These are phyloP conservation scores for Cutaneotrichosporon mucoides DNA, from an alignment of 1,284 basidiomycete genomes.

Conservation along the genomic window DNA sequence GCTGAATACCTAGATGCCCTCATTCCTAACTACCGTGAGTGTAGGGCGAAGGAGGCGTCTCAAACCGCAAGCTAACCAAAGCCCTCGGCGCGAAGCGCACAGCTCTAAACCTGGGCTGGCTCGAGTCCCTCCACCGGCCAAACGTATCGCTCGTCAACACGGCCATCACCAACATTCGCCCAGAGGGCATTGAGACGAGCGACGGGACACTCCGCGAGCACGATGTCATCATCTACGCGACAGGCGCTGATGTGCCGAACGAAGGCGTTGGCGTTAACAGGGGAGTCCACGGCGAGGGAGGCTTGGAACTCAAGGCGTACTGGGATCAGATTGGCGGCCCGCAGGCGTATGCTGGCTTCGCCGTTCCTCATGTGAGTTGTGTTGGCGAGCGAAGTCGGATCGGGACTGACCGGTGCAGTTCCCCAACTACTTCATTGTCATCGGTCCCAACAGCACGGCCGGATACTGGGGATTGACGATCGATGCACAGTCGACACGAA, in stretches of 20 bases:
- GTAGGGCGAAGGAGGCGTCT: neutral
- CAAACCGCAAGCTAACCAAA: neutral
- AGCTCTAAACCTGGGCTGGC: constrained; percentile 12
- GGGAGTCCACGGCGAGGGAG: constrained; percentile 25
- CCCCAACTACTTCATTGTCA: constrained; percentile 26
- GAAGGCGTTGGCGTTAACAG: constrained; percentile 33
- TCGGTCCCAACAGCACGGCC: constrained; percentile 25
- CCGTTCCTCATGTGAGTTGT: constrained; percentile 20
- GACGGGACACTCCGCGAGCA: constrained; percentile 20
- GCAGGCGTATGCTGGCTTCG: constrained; percentile 27
- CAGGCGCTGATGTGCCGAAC: constrained; percentile 29
- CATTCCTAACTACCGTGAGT: constrained; percentile 10
- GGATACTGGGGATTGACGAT: constrained; percentile 26
- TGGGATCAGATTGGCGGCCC: constrained; percentile 28
- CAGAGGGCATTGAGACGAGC: constrained; percentile 8
- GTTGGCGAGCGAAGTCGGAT: too few species aligned
- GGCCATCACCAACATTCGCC: neutral
- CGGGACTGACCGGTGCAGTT: constrained; percentile 10
- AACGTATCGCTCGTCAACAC: constrained; percentile 14
- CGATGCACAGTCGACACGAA: constrained; percentile 14
- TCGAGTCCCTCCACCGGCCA: constrained; percentile 8
- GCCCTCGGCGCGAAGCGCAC: constrained; percentile 14
- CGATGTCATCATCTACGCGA: constrained; percentile 19
- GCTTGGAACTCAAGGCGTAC: constrained; percentile 21
- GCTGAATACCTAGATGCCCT: constrained; percentile 10